Evolutionary conservation across 176 grass and related monocot species (phyloP).

Genomic region (Rhynchospora tenuis): DNA sequence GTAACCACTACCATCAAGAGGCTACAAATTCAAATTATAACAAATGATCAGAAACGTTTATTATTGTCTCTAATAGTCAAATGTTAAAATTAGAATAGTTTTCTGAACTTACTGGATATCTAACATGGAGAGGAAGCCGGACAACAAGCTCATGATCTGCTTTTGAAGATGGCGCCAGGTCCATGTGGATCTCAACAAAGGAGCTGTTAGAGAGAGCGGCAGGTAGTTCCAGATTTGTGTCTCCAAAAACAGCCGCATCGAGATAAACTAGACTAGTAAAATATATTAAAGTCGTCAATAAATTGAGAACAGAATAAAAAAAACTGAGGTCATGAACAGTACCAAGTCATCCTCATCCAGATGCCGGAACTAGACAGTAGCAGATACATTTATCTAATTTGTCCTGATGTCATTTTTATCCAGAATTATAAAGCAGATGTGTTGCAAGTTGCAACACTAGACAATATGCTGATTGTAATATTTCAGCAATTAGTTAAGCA

Average conservation of each 20-base stretch:
- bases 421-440: background rate
- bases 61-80: constrained; percentile 4
- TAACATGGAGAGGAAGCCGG: constrained; percentile 78
- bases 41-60: background rate
- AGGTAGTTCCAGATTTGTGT: constrained; percentile 79
- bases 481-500: background rate
- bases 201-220: constrained; percentile 70
- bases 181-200: constrained; percentile 70
- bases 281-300: background rate
- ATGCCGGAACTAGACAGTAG: background rate
- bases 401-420: background rate
- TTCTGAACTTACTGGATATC: constrained; percentile 62
- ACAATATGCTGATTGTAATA: background rate
- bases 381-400: background rate
- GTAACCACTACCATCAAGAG: constrained; percentile 53
- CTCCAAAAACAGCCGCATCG: constrained; percentile 67
- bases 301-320: background rate
- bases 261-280: constrained; percentile 47
- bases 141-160: constrained; percentile 33
- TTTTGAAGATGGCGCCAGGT: constrained; percentile 14
- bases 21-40: constrained; percentile 37
- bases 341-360: background rate
- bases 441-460: background rate
- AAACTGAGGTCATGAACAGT: background rate
- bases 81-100: background rate